Base-by-base conservation (phyloP, 495 filamentous ascomycete genomes). In the Diplogelasinospora grovesii region DNA sequence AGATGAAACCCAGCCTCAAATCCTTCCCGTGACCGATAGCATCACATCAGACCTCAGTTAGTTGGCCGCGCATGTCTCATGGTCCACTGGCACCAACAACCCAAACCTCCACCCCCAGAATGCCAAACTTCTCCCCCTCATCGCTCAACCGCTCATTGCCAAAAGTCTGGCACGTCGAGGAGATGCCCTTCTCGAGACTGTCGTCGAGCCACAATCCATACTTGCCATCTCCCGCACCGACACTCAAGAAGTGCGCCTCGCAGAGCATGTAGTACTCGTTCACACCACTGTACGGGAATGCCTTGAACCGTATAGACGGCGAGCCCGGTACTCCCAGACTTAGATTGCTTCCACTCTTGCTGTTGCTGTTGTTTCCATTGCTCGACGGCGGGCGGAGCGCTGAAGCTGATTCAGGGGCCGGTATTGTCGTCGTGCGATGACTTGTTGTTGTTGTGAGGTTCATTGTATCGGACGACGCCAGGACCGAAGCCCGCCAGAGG, bases 261-360 rank as follows among this genome's bases (percentile, higher is more conserved):
- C 90, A 97, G 49, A 90, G 82, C 50, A 96, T 93, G 70, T 92
- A 82, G 58, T 95, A 95, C 60, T 97, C 92, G 61, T 98, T 98
- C 11, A 90, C 77, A 5, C 92, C 92, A 45, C 83, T 89, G 54
- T 96, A 97, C 1, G 89, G 89, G 59, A 96, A 98, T 0, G 90
- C 90, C 61, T 95, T 95, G 74, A 98, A 97, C 5, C 87, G 80
- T 50, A 95, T 83, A 22, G 80, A 70, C 36, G 68, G 58, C n/a
- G 42, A 35, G 8, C 3, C 11, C 0, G 21, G 53, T 35, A 10
- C 54, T 49, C 0, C 19, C 27, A 27, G 22, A 40, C 5, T n/a
- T n/a, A n/a, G n/a, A n/a, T n/a, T n/a, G n/a, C n/a, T n/a, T n/a
- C n/a, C n/a, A n/a, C n/a, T n/a, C n/a, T n/a, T 39, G 26, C 29